These are phyloP conservation scores for Echinosophora koreensis DNA, from an alignment of 306 rosid species.

Conservation along the genomic window DNA sequence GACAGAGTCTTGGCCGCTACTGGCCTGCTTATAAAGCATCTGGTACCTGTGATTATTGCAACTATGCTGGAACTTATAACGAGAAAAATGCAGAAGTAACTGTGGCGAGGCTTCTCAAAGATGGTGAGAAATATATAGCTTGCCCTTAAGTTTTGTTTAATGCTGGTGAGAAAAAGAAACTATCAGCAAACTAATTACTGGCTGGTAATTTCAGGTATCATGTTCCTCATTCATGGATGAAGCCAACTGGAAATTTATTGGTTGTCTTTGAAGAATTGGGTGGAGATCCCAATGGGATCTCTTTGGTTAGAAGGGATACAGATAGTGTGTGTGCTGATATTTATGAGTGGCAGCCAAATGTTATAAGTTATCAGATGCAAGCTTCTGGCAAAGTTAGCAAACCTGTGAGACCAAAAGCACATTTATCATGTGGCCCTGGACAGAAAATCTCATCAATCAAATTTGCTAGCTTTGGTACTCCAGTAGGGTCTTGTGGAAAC, in stretches of 20 bases:
- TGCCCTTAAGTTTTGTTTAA: slow-evolving; percentile 6
- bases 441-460: slow-evolving; percentile 89
- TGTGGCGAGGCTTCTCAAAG: slow-evolving; percentile 96
- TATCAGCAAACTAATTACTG: slow-evolving; percentile 38
- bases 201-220: slow-evolving; percentile 81
- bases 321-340: slow-evolving; percentile 89
- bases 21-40: slow-evolving; percentile 97
- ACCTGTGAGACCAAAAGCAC: slow-evolving; percentile 89
- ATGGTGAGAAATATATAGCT: slow-evolving; percentile 68
- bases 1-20: slow-evolving; percentile 82
- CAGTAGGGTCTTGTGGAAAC: slow-evolving; percentile 88
- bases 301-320: slow-evolving; percentile 82
- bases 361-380: slow-evolving; percentile 77
- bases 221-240: slow-evolving; percentile 94
- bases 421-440: slow-evolving; percentile 80
- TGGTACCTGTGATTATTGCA: slow-evolving; percentile 75
- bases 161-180: slow-evolving; percentile 18
- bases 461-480: slow-evolving; percentile 96
- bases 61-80: slow-evolving; percentile 77
- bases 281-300: slow-evolving; percentile 88
- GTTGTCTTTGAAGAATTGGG: slow-evolving; percentile 95
- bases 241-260: slow-evolving; percentile 86
- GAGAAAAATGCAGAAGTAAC: slow-evolving; percentile 87
- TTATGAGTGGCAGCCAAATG: slow-evolving; percentile 96
- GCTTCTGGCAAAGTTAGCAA: slow-evolving; percentile 72